Base-by-base conservation (phyloP, 176 grass and related monocot species). In the Chloris gayana region DNA sequence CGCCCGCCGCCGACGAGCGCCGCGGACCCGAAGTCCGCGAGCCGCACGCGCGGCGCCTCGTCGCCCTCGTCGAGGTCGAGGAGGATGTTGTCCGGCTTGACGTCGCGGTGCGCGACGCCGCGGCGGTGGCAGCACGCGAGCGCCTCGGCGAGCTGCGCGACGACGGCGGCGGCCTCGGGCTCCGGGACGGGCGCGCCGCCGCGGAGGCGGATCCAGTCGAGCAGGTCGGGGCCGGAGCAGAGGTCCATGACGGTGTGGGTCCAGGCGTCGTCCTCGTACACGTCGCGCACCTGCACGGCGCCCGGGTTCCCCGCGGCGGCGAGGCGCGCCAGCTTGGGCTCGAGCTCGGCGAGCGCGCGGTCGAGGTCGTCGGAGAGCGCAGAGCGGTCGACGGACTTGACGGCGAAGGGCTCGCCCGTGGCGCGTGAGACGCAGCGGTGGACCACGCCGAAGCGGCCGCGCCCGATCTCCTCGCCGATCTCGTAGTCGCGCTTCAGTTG, bases 51-150 rank as follows among this genome's bases (percentile, higher is more conserved):
- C 37, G 81, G 65, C 58, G 58, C 0, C 49, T 24, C 91, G 12
- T n/a, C 50, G 56, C 9, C 18, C 25, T 0, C 5, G 57, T 1
- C 0, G 21, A 25, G 42, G 82, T 94, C 89, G 74, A 97, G 80
- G 22, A 97, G 75, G n/a, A 97, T 69, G 78, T 97, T 94, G 79
- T 97, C 95, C 0, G 95, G 95, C 90, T 97, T 97, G 47, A 97
- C 83, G 82, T 97, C 95, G 46, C 95, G 88, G 87, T 97, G 95
- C 22, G 79, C 92, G 21, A 97, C 82, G 17, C 89, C 87, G 15
- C 80, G 83, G 51, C 79, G 77, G 83, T 97, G 95, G 81, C 95
- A 97, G 6, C 41, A 29, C 0, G 85, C 95, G 68, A 97, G 89
- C 66, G 87, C 89, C 75, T 86, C 75, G 47, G 86, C 86, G 69